Evolutionary conservation across 2,329 filamentous ascomycete genomes (phyloP), one percentile per base, ranked within the genome.

Genomic region (Calonectria naviculata): DNA sequence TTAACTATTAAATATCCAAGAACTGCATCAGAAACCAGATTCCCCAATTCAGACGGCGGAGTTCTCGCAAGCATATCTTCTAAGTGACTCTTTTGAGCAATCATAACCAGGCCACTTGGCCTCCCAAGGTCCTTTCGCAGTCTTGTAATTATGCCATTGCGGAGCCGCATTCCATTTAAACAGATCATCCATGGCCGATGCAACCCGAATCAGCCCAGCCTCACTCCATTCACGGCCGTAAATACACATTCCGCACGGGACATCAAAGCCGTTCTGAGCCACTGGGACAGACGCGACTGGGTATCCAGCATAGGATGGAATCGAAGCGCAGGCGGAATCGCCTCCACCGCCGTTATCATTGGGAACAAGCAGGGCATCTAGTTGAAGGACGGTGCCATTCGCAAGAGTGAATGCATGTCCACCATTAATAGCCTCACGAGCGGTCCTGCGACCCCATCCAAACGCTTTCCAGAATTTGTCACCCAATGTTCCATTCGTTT

Each of bases 231-330:
- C 29, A 7, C 47, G 62, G 2, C 69, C 65, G 49, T 71, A 65
- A n/a, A 65, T 64, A 34, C 65, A 71, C 5, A 71, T 56, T 4
- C 65, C 69, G 24, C 13, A 52, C 3, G 69, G 65, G 24, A 66
- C 44, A 7, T n/a, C 56, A 17, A 44, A 71, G 4, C 56, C 69
- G 38, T 31, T 66, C 42, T 58, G 52, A 8, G 65, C 69, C 4
- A 68, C 41, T 24, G 65, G 69, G 29, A 71, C 65, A 5, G 65
- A 58, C 2, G 65, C 65, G 5, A 71, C 42, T 4, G 65, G 69
- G 26, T 71, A 71, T 21, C 69, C 69, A 2, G 69, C 69, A 15
- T 71, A 71, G 2, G 69, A 65, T 5, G 69, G 69, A 10, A 71
- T 38, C 10, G 67, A 64, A 24, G 65, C 52, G 17, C 69, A 71